These are phyloP conservation scores for Hypoxylon sp. DNA, from an alignment of 2,329 filamentous ascomycete species.

Conservation along the genomic window DNA sequence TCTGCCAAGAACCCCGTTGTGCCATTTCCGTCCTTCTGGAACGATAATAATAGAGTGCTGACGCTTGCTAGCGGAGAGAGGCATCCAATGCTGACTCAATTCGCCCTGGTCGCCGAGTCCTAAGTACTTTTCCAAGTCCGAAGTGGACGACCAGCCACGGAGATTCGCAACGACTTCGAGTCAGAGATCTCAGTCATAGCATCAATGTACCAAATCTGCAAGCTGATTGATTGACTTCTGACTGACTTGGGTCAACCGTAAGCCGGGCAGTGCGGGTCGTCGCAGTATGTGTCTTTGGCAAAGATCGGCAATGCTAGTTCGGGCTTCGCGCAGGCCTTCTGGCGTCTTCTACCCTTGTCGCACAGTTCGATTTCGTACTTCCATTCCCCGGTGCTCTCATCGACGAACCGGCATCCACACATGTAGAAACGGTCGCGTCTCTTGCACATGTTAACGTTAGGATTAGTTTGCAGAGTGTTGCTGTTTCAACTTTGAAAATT, in stretches of 20 bases:
- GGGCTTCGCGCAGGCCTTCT: constrained; percentile 40
- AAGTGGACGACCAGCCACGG: constrained; percentile 8
- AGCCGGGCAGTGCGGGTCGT: constrained; percentile 45
- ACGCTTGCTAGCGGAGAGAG: constrained; percentile 3
- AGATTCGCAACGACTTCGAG: not conserved
- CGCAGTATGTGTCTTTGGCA: constrained; percentile 44
- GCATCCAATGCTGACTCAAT: constrained; percentile 10
- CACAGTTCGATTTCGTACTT: constrained; percentile 44
- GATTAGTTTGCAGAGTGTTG: not conserved
- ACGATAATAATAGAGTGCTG: not conserved
- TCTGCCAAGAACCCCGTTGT: not conserved
- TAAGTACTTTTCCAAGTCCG: not conserved
- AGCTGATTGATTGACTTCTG: constrained; percentile 12
- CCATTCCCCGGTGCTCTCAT: constrained; percentile 38
- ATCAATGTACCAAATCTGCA: constrained; percentile 7
- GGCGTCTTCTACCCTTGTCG: constrained; percentile 34
- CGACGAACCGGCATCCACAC: constrained; percentile 46
- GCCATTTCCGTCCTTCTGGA: not conserved
- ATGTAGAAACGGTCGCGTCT: constrained; percentile 46
- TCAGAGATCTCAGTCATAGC: constrained; percentile 4
- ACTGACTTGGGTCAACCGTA: constrained; percentile 27
- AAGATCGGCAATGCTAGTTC: constrained; percentile 46
- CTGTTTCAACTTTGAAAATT: not conserved
- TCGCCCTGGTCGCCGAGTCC: not conserved
- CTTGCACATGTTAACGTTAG: constrained; percentile 42